Percentiles rank a stretch among this genome's conserved stretches.
phyloP scores from a whole-genome alignment of 2,329 filamentous ascomycete species.

The Pseudogymnoascus sp. region DNA sequence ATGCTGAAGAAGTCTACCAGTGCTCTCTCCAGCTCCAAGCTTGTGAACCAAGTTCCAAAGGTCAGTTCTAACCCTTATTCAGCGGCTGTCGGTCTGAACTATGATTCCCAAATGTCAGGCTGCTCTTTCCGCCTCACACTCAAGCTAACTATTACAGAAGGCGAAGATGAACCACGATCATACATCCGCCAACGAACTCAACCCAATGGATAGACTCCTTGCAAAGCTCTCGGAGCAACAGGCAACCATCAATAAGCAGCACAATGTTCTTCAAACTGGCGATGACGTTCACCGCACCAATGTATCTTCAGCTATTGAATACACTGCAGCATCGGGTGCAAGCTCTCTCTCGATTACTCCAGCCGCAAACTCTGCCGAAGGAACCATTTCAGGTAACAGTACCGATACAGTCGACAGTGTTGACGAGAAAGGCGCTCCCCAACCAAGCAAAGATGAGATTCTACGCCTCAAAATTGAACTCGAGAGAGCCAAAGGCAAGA shows the following conservation, averaged over 20 bases:
- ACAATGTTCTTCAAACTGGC: conserved; percentile 39
- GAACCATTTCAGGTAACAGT: conserved; percentile 36
- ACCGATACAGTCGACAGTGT: conserved; percentile 45
- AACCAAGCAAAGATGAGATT: conserved; percentile 45
- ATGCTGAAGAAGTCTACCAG: conserved; percentile 31
- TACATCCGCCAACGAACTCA: conserved; percentile 31
- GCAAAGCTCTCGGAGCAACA: conserved; percentile 68
- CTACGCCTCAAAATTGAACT: conserved; percentile 63
- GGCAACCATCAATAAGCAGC: conserved; percentile 49
- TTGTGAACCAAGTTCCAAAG: conserved; percentile 48
- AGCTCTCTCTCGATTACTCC: conserved; percentile 56
- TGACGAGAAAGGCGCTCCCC: conserved; percentile 30
- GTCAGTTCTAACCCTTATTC: conserved; percentile 28
- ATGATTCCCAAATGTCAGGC: neutral
- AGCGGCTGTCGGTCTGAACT: neutral
- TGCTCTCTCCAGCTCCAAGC: conserved; percentile 44
- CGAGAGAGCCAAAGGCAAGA: conserved; percentile 60
- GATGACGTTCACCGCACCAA: conserved; percentile 22
- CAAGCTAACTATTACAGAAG: conserved; percentile 33
- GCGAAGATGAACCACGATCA: conserved; percentile 40
- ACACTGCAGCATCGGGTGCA: conserved; percentile 40
- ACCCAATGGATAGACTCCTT: conserved; percentile 63
- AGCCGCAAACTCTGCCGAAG: conserved; percentile 45
- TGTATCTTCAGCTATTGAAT: conserved; percentile 32
- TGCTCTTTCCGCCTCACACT: neutral